Evolutionary conservation across 139 green algal genomes (phyloP), one percentile per base, ranked within the genome.

Genomic region (Zygnema circumcarinatum): DNA sequence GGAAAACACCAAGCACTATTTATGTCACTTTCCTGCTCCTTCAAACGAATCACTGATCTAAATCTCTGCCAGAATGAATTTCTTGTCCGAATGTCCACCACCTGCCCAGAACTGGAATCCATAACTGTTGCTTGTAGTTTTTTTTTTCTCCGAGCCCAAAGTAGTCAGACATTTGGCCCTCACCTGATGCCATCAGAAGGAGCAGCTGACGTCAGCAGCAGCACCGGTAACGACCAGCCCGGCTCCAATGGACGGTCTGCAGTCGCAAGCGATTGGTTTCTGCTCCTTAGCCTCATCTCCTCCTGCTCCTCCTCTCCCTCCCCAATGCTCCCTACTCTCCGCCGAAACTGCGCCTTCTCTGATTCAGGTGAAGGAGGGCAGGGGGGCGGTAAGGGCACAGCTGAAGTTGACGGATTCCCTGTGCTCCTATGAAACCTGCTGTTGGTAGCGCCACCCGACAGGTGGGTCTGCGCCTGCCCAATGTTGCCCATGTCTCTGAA

Each of bases 401-500:
- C n/a, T n/a, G n/a, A n/a, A n/a, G n/a, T n/a, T n/a, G n/a, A n/a
- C 16, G 47, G 47, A 62, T 25, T 16, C 7, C 7, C 16, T 16
- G 16, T 7, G 16, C 47, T 16, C 47, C 16, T 16, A 62, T 16
- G 7, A 7, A 25, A 16, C 16, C 7, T 25, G 16, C 47, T 62
- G 47, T 62, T 62, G 7, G 7, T 16, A 62, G 7, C 47, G 7
- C 47, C 47, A 25, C 47, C 47, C 16, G 7, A 25, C 16, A 16
- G 7, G 7, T 62, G 47, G 16, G 47, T 16, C 69, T 53, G 69
- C 36, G 36, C 69, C 69, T 42, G 35, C 16, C 35, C 36, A 78
- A 78, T 78, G 16, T 40, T 78, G 7, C 35, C 36, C 36, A 42
- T 78, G 35, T 78, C 69, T 11, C 69, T 53, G 16, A 78, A 39